Base-by-base conservation (phyloP, 805 yeast genomes). In the Kuraishia molischiana region DNA sequence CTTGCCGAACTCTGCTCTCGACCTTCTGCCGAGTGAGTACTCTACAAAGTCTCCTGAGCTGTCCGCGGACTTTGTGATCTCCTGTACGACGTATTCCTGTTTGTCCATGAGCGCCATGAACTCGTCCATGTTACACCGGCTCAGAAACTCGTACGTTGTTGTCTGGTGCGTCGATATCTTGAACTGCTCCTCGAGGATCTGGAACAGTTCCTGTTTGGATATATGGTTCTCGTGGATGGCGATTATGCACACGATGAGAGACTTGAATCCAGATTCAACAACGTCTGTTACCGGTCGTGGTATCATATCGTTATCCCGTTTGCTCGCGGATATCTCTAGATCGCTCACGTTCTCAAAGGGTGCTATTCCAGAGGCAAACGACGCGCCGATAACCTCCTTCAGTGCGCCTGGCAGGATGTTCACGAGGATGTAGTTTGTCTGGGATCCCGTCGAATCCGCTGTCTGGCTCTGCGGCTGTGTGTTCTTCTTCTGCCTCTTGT, bases 11-110 rank as follows among this genome's bases (percentile, higher is more conserved):
- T 59, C 64, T 2, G 39, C 43, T 13, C 45, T 26, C 2, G 56
- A 38, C 26, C 62, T 39, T 34, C 59, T 39, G 5, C 64, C 65
- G 4, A 60, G 24, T 5, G 52, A 48, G 24, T 46, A 45, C 19
- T 46, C 38, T 48, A 44, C 44, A 46, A 37, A 29, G n/a, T 42
- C 42, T 31, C 49, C 56, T 21, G 53, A 56, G 6, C 19, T 28
- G 13, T 31, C 6, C 19, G 22, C 38, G 13, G 17, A 41, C 35
- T 41, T 45, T 14, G 53, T 46, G 13, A 50, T 48, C 32, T 49
- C 48, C 30, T 46, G 54, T 6, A 41, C 35, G 24, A 56, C 36
- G 30, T 54, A 53, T 30, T 56, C 60, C 35, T 51, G 52, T 35
- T 46, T 50, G 20, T 50, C 48, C 36, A 57, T 34, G 13, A 34